Conservation (phyloP, 2,329 filamentous ascomycete species). For the Clarireedia hainanense region DNA sequence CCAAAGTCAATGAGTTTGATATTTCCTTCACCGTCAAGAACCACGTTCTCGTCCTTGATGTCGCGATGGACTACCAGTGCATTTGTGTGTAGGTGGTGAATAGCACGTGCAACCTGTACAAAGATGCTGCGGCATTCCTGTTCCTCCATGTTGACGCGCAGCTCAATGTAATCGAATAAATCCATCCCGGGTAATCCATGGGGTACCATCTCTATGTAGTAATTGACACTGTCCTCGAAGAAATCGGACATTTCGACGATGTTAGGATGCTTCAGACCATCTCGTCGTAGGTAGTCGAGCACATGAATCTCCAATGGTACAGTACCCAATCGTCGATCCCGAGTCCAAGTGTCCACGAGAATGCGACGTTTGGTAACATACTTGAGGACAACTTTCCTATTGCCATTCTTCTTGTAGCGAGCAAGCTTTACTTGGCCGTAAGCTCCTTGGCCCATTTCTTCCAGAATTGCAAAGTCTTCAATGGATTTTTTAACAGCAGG, state of each 20-base stretch:
- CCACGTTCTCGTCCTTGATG: conserved; percentile 98
- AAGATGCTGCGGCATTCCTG: conserved; percentile 91
- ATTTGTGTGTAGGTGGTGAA: conserved; percentile 86
- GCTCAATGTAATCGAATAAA: conserved; percentile 96
- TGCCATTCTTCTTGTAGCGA: conserved; percentile 66
- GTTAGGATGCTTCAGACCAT: conserved; percentile 57
- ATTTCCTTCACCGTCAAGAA: conserved; percentile 87
- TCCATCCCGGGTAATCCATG: conserved; percentile 97
- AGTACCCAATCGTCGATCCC: conserved; percentile 84
- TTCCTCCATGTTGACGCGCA: conserved; percentile 94
- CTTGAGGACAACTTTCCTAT: conserved; percentile 87
- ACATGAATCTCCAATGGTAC: conserved; percentile 97
- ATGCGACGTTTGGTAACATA: conserved; percentile 97
- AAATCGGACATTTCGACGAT: conserved; percentile 69
- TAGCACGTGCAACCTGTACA: conserved; percentile 79
- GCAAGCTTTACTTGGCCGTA: conserved; percentile 97
- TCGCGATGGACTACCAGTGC: conserved; percentile 92
- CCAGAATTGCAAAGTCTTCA: conserved; percentile 81
- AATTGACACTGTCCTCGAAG: conserved; percentile 78
- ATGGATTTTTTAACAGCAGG: conserved; percentile 69
- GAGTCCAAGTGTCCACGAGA: conserved; percentile 95
- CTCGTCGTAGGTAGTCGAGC: conserved; percentile 80
- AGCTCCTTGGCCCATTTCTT: conserved; percentile 97
- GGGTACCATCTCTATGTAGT: conserved; percentile 97
- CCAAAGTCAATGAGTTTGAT: conserved; percentile 99